Base-by-base conservation (phyloP, 805 yeast species). In the Danielia reshetovae region DNA sequence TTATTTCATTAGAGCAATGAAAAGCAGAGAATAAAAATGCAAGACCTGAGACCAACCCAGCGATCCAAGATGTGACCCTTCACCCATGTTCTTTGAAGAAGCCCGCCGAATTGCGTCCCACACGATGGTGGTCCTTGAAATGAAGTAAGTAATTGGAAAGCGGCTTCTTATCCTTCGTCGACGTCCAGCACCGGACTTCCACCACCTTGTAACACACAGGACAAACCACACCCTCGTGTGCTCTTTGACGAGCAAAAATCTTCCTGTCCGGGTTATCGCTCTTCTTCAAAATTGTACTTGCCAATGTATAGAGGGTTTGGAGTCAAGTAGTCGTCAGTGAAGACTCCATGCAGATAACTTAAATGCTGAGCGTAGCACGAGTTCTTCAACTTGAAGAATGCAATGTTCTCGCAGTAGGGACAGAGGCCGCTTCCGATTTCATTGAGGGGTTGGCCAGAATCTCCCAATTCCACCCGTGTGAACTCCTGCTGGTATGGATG, bases 331-430 rank as follows among this genome's bases (percentile, higher is more conserved):
- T 52, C 45, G 30, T 53, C 51, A 4, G 63, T 47, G 23, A 43
- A 52, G 17, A 64, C 46, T 1, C 69, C 70, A 39, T 64, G 68
- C 15, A 45, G 44, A 27, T 48, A 53, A 17, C 60, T 54, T 38
- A 63, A 44, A 43, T 64, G 70, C 34, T 59, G 65, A 0, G 61
- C 54, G 35, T 61, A 64, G 18, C 56, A 46, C 4, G 65, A 56
- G 15, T 52, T 57, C 38, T 62, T 61, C 30, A 59, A 48, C 32
- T 55, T 54, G 35, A 43, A 54, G 39, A 64, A 63, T 25, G 34
- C 34, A 4, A 54, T 13, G 1, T 52, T 55, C 9, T 47, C 46
- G 37, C 70, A 64, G 34, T 52, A 64, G 3, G 66, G 59, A 46
- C 70, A 64, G 15, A 64, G 38, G 1, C 62, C 69, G 29, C 51